These are phyloP conservation scores for Trichoderma citrinoviride DNA, from an alignment of 2,329 filamentous ascomycete species.

Conservation along the genomic window DNA sequence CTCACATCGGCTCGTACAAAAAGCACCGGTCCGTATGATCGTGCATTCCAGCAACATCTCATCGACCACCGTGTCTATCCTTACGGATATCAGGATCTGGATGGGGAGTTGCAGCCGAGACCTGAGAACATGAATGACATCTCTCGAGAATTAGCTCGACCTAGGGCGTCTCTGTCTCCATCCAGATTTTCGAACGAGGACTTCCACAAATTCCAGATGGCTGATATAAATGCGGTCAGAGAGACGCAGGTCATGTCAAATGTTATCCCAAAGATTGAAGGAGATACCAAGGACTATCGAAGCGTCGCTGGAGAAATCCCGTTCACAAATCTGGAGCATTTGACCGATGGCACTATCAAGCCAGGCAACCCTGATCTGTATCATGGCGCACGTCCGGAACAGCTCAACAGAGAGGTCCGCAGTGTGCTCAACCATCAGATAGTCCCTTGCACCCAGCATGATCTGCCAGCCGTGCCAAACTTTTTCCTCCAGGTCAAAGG, in stretches of 20 bases:
- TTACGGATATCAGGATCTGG: conserved; percentile 22
- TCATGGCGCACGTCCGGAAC: conserved; percentile 34
- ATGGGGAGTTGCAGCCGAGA: conserved; percentile 20
- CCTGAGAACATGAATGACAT: conserved; percentile 28
- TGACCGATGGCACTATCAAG: conserved; percentile 37
- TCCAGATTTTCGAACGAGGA: conserved; percentile 36
- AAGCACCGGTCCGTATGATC: conserved; percentile 26
- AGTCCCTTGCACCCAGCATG: conserved; percentile 34
- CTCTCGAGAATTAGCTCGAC: conserved; percentile 11
- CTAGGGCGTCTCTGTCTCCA: conserved; percentile 37
- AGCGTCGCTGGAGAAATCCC: conserved; percentile 29
- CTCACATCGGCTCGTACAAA: neutral
- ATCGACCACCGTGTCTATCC: conserved; percentile 25
- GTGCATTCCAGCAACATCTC: conserved; percentile 26
- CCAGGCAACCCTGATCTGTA: conserved; percentile 36
- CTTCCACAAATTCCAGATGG: conserved; percentile 33
- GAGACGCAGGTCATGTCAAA: conserved; percentile 30
- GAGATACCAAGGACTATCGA: conserved; percentile 26
- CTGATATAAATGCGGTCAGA: conserved; percentile 35
- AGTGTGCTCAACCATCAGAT: conserved; percentile 30
- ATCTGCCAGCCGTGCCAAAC: conserved; percentile 38
- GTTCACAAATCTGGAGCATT: conserved; percentile 38
- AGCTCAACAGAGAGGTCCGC: conserved; percentile 32
- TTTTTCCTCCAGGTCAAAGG: conserved; percentile 42
- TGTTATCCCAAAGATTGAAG: conserved; percentile 36